phyloP scores from a whole-genome alignment of 202 grass and related monocot species.

The Zizania palustris region DNA sequence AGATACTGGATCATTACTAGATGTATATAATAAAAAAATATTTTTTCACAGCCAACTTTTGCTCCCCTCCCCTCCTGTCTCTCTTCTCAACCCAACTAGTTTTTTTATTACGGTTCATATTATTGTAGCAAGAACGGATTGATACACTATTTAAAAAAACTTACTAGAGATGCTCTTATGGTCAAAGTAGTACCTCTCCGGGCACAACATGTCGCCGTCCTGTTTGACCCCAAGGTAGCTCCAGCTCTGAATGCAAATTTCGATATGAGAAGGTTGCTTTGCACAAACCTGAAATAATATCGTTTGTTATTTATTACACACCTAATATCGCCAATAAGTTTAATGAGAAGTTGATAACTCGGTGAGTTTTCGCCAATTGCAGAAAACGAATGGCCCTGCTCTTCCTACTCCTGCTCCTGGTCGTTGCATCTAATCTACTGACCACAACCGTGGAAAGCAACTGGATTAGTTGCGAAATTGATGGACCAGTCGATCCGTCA shows the following conservation, averaged over 20 bases:
- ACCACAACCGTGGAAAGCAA: constrained; percentile 7
- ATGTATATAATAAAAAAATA: too few relatives aligned
- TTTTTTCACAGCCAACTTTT: too few relatives aligned
- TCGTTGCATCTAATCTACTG: constrained; percentile 39
- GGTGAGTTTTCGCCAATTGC: neutral
- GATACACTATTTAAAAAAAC: too few relatives aligned
- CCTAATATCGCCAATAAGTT: neutral
- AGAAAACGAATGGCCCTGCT: neutral
- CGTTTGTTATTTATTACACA: neutral
- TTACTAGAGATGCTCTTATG: too few relatives aligned
- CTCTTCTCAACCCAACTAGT: too few relatives aligned
- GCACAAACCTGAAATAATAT: neutral
- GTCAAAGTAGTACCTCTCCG: too few relatives aligned
- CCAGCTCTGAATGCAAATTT: neutral
- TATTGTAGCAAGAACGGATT: too few relatives aligned
- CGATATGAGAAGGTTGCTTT: neutral
- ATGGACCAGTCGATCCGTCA: neutral
- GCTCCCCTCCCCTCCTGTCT: too few relatives aligned
- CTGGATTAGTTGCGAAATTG: constrained; percentile 16
- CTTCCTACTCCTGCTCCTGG: neutral
- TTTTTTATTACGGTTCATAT: too few relatives aligned
- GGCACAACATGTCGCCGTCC: too few relatives aligned
- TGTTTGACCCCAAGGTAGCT: too few relatives aligned
- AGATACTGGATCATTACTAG: too few relatives aligned
- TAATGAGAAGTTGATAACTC: neutral